phyloP scores from a whole-genome alignment of 805 yeast species.

The Wickerhamiella australiensis region DNA sequence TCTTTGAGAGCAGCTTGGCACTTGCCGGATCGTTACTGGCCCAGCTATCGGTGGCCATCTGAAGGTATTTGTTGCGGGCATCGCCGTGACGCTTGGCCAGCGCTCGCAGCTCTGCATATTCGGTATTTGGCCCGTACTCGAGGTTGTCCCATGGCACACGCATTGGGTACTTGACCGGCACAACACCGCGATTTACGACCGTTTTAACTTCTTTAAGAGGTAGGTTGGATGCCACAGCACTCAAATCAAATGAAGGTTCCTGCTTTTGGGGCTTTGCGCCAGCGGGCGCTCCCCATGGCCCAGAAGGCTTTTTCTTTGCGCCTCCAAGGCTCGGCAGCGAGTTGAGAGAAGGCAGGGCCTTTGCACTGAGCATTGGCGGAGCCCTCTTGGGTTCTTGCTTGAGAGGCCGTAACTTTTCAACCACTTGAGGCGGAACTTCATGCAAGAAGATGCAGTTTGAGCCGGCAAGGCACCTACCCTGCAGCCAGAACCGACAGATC shows the following conservation, averaged over 20 bases:
- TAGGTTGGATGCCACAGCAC: neutral
- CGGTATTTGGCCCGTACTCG: conserved; percentile 19
- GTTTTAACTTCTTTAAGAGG: conserved; percentile 1
- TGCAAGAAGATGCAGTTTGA: conserved; percentile 34
- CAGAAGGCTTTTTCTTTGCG: conserved; percentile 2
- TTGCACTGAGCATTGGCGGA: neutral
- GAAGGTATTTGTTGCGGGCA: conserved; percentile 27
- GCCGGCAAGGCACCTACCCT: conserved; percentile 35
- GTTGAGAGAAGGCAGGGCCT: conserved; percentile 3
- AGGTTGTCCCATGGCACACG: conserved; percentile 25
- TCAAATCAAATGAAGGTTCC: neutral
- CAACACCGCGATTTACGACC: conserved; percentile 1
- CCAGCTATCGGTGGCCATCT: conserved; percentile 28
- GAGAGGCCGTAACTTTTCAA: conserved; percentile 11
- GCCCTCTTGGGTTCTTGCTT: neutral
- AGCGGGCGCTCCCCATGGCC: neutral
- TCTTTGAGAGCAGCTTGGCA: conserved; percentile 25
- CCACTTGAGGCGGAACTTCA: conserved; percentile 26
- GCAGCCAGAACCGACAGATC: conserved; percentile 38
- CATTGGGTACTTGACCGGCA: conserved; percentile 13
- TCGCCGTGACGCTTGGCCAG: conserved; percentile 24
- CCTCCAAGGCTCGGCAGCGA: conserved; percentile 17
- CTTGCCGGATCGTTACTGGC: conserved; percentile 24
- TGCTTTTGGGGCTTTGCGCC: no score
- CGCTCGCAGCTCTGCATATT: conserved; percentile 23